These are phyloP conservation scores for Leccinum griseonigrum DNA, from an alignment of 1,284 basidiomycete species.

Conservation along the genomic window DNA sequence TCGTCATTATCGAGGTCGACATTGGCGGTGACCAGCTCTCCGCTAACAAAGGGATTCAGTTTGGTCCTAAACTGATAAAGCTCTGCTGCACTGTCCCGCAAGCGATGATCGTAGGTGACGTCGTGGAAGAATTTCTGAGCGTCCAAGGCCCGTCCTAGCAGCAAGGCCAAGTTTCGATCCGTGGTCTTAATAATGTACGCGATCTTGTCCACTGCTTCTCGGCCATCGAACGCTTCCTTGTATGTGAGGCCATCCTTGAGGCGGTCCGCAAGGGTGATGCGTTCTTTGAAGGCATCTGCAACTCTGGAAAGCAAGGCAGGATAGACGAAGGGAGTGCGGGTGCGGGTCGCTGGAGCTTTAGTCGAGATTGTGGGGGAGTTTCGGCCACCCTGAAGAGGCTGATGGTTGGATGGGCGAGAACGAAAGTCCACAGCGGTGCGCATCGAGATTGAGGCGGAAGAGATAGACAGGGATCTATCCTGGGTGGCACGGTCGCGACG, in stretches of 20 bases:
- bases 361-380: conserved; percentile 49
- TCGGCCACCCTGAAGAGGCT: conserved; percentile 37
- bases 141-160: conserved; percentile 93
- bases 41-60: conserved; percentile 76
- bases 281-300: conserved; percentile 88
- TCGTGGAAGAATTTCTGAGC: conserved; percentile 99
- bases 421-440: conserved; percentile 36
- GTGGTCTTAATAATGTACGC: conserved; percentile 98
- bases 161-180: conserved; percentile 91
- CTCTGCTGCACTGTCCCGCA: conserved; percentile 88
- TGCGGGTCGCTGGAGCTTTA: conserved; percentile 33
- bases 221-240: conserved; percentile 94
- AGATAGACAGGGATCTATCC: conserved; percentile 76
- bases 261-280: conserved; percentile 76
- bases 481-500: conserved; percentile 57
- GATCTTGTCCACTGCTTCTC: conserved; percentile 95
- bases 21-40: conserved; percentile 50
- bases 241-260: conserved; percentile 96
- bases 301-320: conserved; percentile 94
- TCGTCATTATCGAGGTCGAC: conserved; percentile 31
- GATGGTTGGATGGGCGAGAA: conserved; percentile 39
- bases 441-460: conserved; percentile 50
- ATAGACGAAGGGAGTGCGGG: conserved; percentile 78
- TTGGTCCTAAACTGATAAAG: conserved; percentile 90
- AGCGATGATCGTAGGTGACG: conserved; percentile 96